Conservation (phyloP, 257 asterid genomes). For the Cordia subcordata region DNA sequence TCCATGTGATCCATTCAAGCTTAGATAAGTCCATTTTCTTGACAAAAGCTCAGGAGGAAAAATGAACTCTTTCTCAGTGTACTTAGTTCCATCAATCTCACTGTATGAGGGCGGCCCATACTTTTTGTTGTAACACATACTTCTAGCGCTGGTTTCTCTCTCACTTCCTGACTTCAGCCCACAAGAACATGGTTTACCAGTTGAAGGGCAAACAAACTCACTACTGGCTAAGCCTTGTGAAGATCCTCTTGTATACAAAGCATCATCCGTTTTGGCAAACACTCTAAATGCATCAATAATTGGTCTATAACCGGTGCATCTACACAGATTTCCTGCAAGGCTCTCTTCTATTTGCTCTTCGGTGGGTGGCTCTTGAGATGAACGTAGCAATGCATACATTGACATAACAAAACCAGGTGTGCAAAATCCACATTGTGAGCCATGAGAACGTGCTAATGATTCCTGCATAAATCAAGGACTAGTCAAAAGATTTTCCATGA, state of each 20-base stretch:
- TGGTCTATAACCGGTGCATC: conserved; percentile 98
- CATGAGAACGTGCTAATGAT: conserved; percentile 78
- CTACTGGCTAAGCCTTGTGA: conserved; percentile 29
- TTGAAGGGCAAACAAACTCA: conserved; percentile 83
- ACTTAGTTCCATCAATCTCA: conserved; percentile 65
- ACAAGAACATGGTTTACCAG: conserved; percentile 94
- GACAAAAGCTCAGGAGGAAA: conserved; percentile 83
- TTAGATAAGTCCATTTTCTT: conserved; percentile 49
- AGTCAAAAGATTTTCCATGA: background rate
- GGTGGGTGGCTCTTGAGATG: conserved; percentile 63
- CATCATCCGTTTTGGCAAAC: conserved; percentile 69
- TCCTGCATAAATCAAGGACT: conserved; percentile 47
- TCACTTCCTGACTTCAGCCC: conserved; percentile 32
- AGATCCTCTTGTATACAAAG: conserved; percentile 53
- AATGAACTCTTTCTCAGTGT: conserved; percentile 74
- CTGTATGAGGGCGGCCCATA: conserved; percentile 55
- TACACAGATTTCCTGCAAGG: conserved; percentile 95
- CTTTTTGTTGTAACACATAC: conserved; percentile 19
- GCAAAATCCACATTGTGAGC: conserved; percentile 97
- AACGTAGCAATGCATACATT: conserved; percentile 84
- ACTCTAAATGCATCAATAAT: conserved; percentile 91
- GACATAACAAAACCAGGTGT: conserved; percentile 98
- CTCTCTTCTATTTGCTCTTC: conserved; percentile 79
- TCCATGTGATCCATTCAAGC: conserved; percentile 60
- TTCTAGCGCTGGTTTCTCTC: conserved; percentile 20